Conservation (phyloP, 75 land plant genomes). For the Gnetum montanum region DNA sequence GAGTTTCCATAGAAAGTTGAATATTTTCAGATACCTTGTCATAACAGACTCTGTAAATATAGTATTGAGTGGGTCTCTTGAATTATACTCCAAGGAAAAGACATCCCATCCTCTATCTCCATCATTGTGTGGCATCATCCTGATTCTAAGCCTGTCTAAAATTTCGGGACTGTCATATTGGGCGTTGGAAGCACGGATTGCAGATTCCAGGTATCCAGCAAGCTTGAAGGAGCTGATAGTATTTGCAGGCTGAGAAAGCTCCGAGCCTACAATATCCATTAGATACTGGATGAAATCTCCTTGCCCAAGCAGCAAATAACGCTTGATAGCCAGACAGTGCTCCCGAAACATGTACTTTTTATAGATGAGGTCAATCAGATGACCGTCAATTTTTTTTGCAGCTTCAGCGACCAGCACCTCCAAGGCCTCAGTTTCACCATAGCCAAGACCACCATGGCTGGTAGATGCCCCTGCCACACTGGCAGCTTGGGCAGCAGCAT, state of each 20-base stretch:
- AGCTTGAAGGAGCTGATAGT: conserved; percentile 91
- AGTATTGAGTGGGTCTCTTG: conserved; percentile 85
- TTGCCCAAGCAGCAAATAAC: conserved; percentile 89
- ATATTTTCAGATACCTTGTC: conserved; percentile 77
- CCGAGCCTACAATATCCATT: conserved; percentile 96
- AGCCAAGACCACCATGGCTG: conserved; percentile 72
- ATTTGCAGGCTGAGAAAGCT: conserved; percentile 92
- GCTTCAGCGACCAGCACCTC: conserved; percentile 88
- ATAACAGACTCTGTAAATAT: conserved; percentile 91
- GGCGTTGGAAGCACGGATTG: conserved; percentile 92
- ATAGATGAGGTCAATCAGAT: conserved; percentile 80
- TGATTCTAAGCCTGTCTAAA: conserved; percentile 79
- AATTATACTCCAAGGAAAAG: conserved; percentile 87
- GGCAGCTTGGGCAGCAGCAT: conserved; percentile 80
- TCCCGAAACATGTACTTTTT: conserved; percentile 72
- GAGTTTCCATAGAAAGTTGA: conserved; percentile 97
- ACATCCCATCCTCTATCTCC: conserved; percentile 99
- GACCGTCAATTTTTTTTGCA: conserved; percentile 81
- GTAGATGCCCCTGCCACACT: conserved; percentile 84
- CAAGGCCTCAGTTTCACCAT: conserved; percentile 94
- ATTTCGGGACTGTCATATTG: conserved; percentile 95
- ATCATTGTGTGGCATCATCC: conserved; percentile 90
- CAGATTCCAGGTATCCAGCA: conserved; percentile 86
- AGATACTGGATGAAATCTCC: conserved; percentile 96
- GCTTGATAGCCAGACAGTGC: conserved; percentile 95